Conservation (phyloP, 73 alveolate genomes). For the Paramecium octaurelia region DNA sequence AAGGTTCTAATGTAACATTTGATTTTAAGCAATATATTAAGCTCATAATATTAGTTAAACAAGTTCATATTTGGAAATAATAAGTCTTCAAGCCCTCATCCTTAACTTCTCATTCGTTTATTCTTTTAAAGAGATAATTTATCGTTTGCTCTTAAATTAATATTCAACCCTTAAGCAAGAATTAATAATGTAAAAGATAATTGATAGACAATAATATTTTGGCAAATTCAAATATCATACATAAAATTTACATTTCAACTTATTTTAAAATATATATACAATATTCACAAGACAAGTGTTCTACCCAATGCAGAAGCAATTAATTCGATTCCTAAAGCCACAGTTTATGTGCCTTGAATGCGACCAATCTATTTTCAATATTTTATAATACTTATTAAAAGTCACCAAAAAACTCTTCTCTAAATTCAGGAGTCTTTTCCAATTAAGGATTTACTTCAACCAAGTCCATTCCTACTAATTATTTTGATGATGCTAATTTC, state of each 20-base stretch:
- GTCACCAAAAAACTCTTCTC: slow-evolving; percentile 45
- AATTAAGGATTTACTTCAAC: not conserved
- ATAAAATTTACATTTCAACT: not conserved
- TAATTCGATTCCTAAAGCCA: slow-evolving; percentile 33
- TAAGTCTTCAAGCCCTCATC: no score
- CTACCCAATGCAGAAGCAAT: slow-evolving; percentile 48
- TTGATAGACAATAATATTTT: no score
- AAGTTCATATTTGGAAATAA: no score
- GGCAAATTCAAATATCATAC: not conserved
- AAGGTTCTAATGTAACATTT: no score
- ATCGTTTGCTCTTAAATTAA: no score
- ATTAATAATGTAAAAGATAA: no score
- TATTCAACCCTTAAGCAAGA: no score
- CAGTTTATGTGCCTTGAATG: slow-evolving; percentile 24
- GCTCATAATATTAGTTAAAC: no score
- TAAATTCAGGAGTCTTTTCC: not conserved
- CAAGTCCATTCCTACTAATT: slow-evolving; percentile 30
- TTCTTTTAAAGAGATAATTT: no score
- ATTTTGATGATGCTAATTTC: slow-evolving; percentile 20
- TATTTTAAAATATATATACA: not conserved
- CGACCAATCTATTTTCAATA: not conserved
- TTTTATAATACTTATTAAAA: not conserved
- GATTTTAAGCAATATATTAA: no score
- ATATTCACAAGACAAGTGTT: not conserved
- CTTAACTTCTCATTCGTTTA: no score